Conservation (phyloP, 768 basidiomycete species). For the Suillus hirtellus region DNA sequence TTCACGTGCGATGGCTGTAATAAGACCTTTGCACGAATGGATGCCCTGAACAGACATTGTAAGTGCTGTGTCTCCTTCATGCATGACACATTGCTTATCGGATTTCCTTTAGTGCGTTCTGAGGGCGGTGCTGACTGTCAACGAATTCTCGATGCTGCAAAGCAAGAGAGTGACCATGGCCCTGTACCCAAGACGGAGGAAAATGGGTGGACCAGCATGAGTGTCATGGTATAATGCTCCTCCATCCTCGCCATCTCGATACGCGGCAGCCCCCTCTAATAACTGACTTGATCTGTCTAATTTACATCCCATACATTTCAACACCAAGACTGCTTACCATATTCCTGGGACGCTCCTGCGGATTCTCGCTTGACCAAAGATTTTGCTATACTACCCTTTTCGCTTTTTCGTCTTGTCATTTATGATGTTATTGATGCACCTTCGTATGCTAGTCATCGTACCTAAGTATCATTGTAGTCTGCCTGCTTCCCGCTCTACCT, state of each 20-base stretch:
- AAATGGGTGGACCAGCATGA: constrained; percentile 33
- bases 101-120: constrained; percentile 58
- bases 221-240: constrained; percentile 31
- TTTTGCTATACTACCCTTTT: constrained; percentile 14
- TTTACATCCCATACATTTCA: constrained; percentile 20
- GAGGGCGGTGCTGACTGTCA: constrained; percentile 82
- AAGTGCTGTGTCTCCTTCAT: constrained; percentile 37
- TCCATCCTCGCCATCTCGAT: constrained; percentile 10
- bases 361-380: constrained; percentile 18
- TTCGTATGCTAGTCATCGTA: constrained; percentile 14
- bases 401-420: constrained; percentile 10
- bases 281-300: constrained; percentile 21
- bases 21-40: constrained; percentile 93
- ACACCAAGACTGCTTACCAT: constrained; percentile 24
- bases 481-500: not conserved
- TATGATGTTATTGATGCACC: constrained; percentile 14
- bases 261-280: constrained; percentile 29
- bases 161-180: constrained; percentile 24
- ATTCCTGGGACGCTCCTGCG: constrained; percentile 31
- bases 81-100: constrained; percentile 1
- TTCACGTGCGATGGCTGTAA: constrained; percentile 92
- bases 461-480: constrained; percentile 13
- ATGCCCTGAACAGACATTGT: constrained; percentile 93
- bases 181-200: constrained; percentile 34
- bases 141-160: constrained; percentile 37